A percentile compares a stretch with the other conserved stretches of the same genome.
Evolutionary conservation across 2,329 filamentous ascomycete species (phyloP).

Genomic region (Fusarium sublunatum): DNA sequence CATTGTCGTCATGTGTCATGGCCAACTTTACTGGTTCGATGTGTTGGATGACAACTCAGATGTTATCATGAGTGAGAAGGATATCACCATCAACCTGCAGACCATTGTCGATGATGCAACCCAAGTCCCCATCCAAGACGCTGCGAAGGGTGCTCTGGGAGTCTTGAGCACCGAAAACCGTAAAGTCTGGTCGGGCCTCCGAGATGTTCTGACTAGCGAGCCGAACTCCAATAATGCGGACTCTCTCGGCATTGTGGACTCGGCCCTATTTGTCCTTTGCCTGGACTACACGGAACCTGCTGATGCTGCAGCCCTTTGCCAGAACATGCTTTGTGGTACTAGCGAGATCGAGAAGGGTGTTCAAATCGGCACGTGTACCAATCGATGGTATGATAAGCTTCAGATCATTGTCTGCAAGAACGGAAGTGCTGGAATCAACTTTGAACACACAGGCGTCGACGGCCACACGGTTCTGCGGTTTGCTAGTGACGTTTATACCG

Average conservation of each 20-base stretch:
- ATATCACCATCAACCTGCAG: slow-evolving; percentile 89
- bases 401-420: slow-evolving; percentile 99
- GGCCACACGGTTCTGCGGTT: slow-evolving; percentile 97
- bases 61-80: slow-evolving; percentile 96
- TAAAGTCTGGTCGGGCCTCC: slow-evolving; percentile 92
- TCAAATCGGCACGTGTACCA: slow-evolving; percentile 97
- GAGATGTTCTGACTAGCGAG: slow-evolving; percentile 88
- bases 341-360: slow-evolving; percentile 92
- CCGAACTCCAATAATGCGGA: slow-evolving; percentile 94
- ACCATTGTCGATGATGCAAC: slow-evolving; percentile 92
- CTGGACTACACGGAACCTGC: slow-evolving; percentile 91
- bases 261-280: slow-evolving; percentile 90
- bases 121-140: slow-evolving; percentile 90
- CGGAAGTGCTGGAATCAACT: slow-evolving; percentile 98
- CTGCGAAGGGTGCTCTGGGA: slow-evolving; percentile 92
- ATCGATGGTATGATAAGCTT: slow-evolving; percentile 98
- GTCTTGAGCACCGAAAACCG: slow-evolving; percentile 96
- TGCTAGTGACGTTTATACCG: slow-evolving; percentile 95
- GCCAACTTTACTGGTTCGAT: slow-evolving; percentile 99
- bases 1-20: slow-evolving; percentile 90
- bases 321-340: slow-evolving; percentile 98
- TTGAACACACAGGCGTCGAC: slow-evolving; percentile 97
- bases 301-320: slow-evolving; percentile 86
- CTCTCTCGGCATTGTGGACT: slow-evolving; percentile 94
- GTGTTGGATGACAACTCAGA: slow-evolving; percentile 94